phyloP scores from a whole-genome alignment of 1,139 yeast genomes.

The Blastobotrys indianensis region DNA sequence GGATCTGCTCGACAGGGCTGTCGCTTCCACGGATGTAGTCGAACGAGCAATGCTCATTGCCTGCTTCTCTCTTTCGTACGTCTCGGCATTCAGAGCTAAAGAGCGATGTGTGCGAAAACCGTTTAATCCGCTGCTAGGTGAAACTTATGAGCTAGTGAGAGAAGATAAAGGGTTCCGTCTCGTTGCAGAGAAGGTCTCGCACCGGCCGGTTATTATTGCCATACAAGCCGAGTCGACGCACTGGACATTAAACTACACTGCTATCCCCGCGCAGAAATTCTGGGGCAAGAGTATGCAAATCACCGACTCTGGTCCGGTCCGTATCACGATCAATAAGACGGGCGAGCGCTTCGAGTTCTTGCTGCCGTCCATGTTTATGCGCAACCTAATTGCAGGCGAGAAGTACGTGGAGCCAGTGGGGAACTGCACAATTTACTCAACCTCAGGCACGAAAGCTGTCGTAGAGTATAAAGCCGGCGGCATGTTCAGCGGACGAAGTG shows the following conservation, averaged over 20 bases:
- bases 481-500: slow-evolving; percentile 85
- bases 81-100: slow-evolving; percentile 66
- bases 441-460: slow-evolving; percentile 61
- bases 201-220: slow-evolving; percentile 80
- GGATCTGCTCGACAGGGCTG: slow-evolving; percentile 57
- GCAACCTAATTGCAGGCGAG: slow-evolving; percentile 91
- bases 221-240: slow-evolving; percentile 61
- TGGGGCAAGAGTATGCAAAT: slow-evolving; percentile 95
- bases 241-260: slow-evolving; percentile 74
- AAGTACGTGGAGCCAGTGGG: slow-evolving; percentile 88
- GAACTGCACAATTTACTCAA: slow-evolving; percentile 58
- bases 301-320: slow-evolving; percentile 62
- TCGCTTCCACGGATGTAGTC: slow-evolving; percentile 41
- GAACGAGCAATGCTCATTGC: slow-evolving; percentile 63
- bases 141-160: slow-evolving; percentile 76
- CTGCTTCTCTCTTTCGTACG: slow-evolving; percentile 70
- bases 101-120: slow-evolving; percentile 80
- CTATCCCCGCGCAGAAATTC: slow-evolving; percentile 81
- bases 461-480: slow-evolving; percentile 59
- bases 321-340: slow-evolving; percentile 48
- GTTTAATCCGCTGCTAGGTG: slow-evolving; percentile 85
- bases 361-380: slow-evolving; percentile 76
- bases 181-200: slow-evolving; percentile 72
- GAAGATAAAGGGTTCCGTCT: slow-evolving; percentile 68
- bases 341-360: slow-evolving; percentile 75